Conservation (phyloP, 495 filamentous ascomycete genomes). For the Trichocladium antarcticum region DNA sequence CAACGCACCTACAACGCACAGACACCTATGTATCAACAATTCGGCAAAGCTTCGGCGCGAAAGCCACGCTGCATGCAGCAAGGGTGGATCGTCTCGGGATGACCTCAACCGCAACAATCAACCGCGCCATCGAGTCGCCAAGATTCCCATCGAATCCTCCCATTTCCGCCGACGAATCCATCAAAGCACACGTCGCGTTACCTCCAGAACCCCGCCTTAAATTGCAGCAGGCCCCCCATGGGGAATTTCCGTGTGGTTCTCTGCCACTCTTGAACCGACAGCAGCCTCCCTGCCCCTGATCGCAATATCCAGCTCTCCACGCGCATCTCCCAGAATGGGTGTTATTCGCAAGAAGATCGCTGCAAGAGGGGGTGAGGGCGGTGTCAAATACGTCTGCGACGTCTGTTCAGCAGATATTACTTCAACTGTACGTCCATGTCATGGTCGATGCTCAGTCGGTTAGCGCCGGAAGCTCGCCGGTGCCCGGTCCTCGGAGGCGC, state of each 20-base stretch:
- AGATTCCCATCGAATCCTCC: constrained; percentile 17
- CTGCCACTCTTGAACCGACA: constrained; percentile 6
- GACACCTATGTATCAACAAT: too few species aligned
- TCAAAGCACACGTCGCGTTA: constrained; percentile 19
- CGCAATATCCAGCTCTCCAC: constrained; percentile 11
- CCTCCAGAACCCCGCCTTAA: background rate
- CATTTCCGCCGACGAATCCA: constrained; percentile 9
- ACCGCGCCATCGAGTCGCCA: background rate
- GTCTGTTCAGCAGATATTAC: constrained; percentile 92
- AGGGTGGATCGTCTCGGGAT: background rate
- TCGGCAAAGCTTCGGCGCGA: too few species aligned
- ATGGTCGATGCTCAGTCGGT: background rate
- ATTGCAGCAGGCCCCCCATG: constrained; percentile 1
- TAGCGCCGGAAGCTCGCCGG: background rate
- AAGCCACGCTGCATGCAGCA: too few species aligned
- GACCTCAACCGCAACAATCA: constrained; percentile 10
- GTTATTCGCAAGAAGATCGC: constrained; percentile 95
- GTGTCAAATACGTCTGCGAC: constrained; percentile 91
- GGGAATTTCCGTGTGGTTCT: constrained; percentile 10
- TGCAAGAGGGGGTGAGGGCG: constrained; percentile 76
- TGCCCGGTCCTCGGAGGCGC: constrained; percentile 1
- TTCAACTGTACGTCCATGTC: constrained; percentile 60
- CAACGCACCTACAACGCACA: too few species aligned
- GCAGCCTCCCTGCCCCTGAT: constrained; percentile 10
- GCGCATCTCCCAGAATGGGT: constrained; percentile 51